These are phyloP conservation scores for Talaromyces rugulosus DNA, from an alignment of 2,329 filamentous ascomycete species.

Conservation along the genomic window DNA sequence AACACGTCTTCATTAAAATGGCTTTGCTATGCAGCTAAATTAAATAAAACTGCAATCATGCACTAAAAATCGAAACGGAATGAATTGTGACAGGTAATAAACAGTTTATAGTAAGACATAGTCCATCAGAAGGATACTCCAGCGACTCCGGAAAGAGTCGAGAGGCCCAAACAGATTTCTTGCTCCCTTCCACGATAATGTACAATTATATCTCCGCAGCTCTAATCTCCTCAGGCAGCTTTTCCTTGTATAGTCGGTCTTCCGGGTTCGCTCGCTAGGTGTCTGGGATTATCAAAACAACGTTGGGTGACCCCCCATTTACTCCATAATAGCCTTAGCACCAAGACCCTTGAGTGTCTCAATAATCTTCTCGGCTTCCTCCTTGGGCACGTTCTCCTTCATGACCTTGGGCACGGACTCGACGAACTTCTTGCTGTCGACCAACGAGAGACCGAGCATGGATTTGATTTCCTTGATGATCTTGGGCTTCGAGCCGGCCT, in stretches of 20 bases:
- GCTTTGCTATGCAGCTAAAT: not conserved
- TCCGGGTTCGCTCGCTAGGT: not conserved
- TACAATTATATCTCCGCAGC: constrained; percentile 7
- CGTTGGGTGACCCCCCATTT: constrained; percentile 30
- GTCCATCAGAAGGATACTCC: constrained; percentile 9
- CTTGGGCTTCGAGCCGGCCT: constrained; percentile 89
- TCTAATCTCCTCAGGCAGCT: not conserved
- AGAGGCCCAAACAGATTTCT: constrained; percentile 11
- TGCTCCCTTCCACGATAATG: constrained; percentile 14
- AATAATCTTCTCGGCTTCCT: constrained; percentile 98
- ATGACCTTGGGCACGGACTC: constrained; percentile 96
- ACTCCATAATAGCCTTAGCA: constrained; percentile 87
- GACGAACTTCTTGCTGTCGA: constrained; percentile 99
- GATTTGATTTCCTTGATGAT: constrained; percentile 99
- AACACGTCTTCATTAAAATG: not conserved
- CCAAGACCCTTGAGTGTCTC: constrained; percentile 90
- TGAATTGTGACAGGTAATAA: constrained; percentile 1
- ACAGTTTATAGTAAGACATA: constrained; percentile 11
- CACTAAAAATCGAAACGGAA: not conserved
- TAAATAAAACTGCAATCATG: not conserved
- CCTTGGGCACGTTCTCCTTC: constrained; percentile 98
- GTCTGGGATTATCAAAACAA: not conserved
- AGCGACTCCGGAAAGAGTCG: constrained; percentile 1
- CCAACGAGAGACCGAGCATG: constrained; percentile 88
- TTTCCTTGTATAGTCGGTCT: not conserved